Percentiles rank a stretch among this genome's conserved stretches.
phyloP scores from a whole-genome alignment of 164 flowering plant genomes.

The Vitis rupestris region DNA sequence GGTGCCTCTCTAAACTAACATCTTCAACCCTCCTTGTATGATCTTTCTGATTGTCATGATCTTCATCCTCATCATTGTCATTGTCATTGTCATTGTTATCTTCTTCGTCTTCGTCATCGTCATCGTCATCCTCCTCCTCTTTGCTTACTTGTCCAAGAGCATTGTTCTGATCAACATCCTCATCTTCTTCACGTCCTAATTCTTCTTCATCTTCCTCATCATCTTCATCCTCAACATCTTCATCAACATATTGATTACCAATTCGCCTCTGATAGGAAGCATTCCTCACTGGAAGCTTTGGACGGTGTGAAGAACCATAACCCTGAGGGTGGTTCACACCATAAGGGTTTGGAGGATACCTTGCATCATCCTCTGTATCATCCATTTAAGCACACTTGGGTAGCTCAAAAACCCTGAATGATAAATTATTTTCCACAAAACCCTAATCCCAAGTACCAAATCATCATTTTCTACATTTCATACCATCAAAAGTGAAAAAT shows the following conservation, averaged over 20 bases:
- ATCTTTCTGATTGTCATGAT: slow-evolving; percentile 6
- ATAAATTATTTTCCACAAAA: neutral
- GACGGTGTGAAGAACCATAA: slow-evolving; percentile 29
- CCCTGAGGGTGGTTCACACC: slow-evolving; percentile 26
- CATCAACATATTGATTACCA: slow-evolving; percentile 19
- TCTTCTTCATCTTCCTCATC: slow-evolving; percentile 26
- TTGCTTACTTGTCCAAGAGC: slow-evolving; percentile 9
- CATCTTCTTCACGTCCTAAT: slow-evolving; percentile 23
- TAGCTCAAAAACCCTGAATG: neutral
- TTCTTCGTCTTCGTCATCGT: slow-evolving; percentile 17
- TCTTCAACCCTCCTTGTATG: slow-evolving; percentile 16
- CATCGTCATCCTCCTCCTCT: slow-evolving; percentile 33
- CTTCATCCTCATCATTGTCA: slow-evolving; percentile 19
- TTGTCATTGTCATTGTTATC: slow-evolving; percentile 18
- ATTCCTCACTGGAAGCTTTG: slow-evolving; percentile 25
- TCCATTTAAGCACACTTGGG: slow-evolving; percentile 26
- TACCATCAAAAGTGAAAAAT: no score
- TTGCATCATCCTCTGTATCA: slow-evolving; percentile 42
- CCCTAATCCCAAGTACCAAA: slow-evolving; percentile 2
- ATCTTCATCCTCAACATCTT: slow-evolving; percentile 22
- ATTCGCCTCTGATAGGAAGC: slow-evolving; percentile 17
- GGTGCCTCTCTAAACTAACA: slow-evolving; percentile 31
- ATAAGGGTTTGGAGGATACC: slow-evolving; percentile 28
- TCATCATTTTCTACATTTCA: neutral
- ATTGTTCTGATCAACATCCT: slow-evolving; percentile 19